Conservation (phyloP, 495 filamentous ascomycete genomes). For the Cenococcum geophilum region DNA sequence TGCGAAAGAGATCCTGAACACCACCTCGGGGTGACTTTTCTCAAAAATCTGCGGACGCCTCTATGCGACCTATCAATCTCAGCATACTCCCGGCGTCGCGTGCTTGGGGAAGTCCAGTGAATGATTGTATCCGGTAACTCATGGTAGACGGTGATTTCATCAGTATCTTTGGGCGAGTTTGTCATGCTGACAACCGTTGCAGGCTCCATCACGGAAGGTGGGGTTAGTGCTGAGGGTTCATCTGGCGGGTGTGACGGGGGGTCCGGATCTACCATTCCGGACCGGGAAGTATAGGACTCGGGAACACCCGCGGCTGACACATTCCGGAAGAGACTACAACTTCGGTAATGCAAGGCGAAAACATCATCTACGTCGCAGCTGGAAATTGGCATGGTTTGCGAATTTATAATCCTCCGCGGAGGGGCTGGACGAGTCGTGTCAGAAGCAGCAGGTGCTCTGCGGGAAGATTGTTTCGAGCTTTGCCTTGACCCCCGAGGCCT, state of each 20-base stretch:
- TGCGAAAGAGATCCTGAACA: constrained; percentile 18
- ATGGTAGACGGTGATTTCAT: constrained; percentile 1
- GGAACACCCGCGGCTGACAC: neutral
- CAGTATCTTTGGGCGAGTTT: neutral
- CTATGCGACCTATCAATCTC: constrained; percentile 21
- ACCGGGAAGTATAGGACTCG: neutral
- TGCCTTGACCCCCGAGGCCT: constrained; percentile 6
- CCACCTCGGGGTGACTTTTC: constrained; percentile 16
- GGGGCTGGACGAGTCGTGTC: constrained; percentile 11
- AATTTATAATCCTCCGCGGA: constrained; percentile 24
- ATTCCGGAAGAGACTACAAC: constrained; percentile 28
- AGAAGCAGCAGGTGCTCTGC: constrained; percentile 14
- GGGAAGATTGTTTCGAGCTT: constrained; percentile 20
- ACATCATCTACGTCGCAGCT: constrained; percentile 29
- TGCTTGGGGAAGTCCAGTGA: constrained; percentile 27
- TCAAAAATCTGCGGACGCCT: constrained; percentile 18
- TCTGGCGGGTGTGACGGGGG: neutral
- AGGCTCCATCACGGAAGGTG: neutral
- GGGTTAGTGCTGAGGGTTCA: neutral
- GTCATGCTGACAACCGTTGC: neutral
- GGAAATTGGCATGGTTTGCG: constrained; percentile 15
- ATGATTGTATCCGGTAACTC: constrained; percentile 16
- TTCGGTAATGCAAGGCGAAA: constrained; percentile 26
- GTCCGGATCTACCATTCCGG: neutral
- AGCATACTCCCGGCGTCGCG: constrained; percentile 21